Evolutionary conservation across 2,329 filamentous ascomycete genomes (phyloP), one percentile per base, ranked within the genome.

Genomic region (Lojkania enalia): DNA sequence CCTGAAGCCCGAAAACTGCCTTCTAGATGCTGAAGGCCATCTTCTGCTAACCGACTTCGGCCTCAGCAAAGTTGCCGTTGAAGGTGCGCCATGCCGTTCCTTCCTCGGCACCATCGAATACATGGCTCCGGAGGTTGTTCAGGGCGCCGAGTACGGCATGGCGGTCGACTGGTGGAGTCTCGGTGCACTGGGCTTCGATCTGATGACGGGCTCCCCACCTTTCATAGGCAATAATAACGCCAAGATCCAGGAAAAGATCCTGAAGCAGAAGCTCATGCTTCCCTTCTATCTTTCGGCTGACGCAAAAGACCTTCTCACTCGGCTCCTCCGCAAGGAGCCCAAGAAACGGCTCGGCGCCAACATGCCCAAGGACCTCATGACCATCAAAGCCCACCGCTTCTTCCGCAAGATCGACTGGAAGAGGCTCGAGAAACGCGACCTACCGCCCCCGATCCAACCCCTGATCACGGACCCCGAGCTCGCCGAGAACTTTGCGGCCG

Each of bases 151-250:
- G 55, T 99, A 99, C 69, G 91, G 92, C 63, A 92, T 91, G 70
- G 86, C 90, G 1, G 95, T 96, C 14, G 94, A 99, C 73, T 99
- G 92, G 92, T 99, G 94, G 94, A 96, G 91, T 3, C 85, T 99
- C 35, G 94, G 95, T 25, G 91, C 92, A 2, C 80, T 99, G 35
- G 90, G 89, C 23, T 95, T 86, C 69, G 94, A 99, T 67, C 77
- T 99, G 25, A 85, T 99, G 68, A 97, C 92, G 7, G 94, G 95
- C 41, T 85, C 85, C 42, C 90, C 92, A 6, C 94, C 95, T 0
- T 99, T 97, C 74, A 84, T 84, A 19, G 94, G 89, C 32, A 85
- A 86, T 69, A 97, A 96, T 73, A 85, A 95, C 67, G 85, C 89
- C 64, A 97, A 96, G 76, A 91, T 96, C 52, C 90, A 96, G 70